Percentiles rank a stretch among this genome's conserved stretches.
phyloP scores from a whole-genome alignment of 495 filamentous ascomycete species.

The Neohortaea acidophila region DNA sequence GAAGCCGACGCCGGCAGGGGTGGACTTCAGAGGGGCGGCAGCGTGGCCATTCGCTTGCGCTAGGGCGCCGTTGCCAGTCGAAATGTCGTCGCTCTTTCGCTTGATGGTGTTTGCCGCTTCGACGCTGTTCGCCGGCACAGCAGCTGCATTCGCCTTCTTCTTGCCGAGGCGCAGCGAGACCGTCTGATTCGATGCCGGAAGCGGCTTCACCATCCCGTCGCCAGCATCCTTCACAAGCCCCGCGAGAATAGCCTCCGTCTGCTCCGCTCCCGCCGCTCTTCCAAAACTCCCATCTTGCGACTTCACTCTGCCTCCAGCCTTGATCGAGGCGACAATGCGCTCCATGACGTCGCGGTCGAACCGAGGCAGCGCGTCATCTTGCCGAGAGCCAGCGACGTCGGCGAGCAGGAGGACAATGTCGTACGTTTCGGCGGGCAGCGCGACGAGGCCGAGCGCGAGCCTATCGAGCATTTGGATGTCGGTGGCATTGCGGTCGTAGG shows the following conservation, averaged over 20 bases:
- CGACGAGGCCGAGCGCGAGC: slow-evolving; percentile 64
- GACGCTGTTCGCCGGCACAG: slow-evolving; percentile 21
- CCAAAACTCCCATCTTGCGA: slow-evolving; percentile 52
- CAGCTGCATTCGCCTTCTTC: slow-evolving; percentile 39
- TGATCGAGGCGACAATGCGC: slow-evolving; percentile 50
- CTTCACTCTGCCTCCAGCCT: slow-evolving; percentile 51
- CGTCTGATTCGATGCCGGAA: slow-evolving; percentile 41
- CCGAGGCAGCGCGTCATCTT: slow-evolving; percentile 45
- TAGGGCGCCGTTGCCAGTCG: not conserved
- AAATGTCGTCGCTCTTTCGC: slow-evolving; percentile 29
- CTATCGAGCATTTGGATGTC: slow-evolving; percentile 99
- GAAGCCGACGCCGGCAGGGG: slow-evolving; percentile 52
- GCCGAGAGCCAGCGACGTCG: slow-evolving; percentile 47
- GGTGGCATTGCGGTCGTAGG: slow-evolving; percentile 54
- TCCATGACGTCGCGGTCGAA: slow-evolving; percentile 53
- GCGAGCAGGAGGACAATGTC: slow-evolving; percentile 73
- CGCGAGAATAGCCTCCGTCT: slow-evolving; percentile 62
- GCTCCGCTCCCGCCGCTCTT: slow-evolving; percentile 31
- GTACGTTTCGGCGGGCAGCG: slow-evolving; percentile 63
- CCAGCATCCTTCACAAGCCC: slow-evolving; percentile 49
- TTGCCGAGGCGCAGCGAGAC: slow-evolving; percentile 62
- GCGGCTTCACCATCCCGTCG: slow-evolving; percentile 57
- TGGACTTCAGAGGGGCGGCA: slow-evolving; percentile 21
- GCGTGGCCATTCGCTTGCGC: slow-evolving; percentile 18
- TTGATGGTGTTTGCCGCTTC: slow-evolving; percentile 26